These are phyloP conservation scores for Yamadazyma mexicana DNA, from an alignment of 1,139 yeast species.

Conservation along the genomic window DNA sequence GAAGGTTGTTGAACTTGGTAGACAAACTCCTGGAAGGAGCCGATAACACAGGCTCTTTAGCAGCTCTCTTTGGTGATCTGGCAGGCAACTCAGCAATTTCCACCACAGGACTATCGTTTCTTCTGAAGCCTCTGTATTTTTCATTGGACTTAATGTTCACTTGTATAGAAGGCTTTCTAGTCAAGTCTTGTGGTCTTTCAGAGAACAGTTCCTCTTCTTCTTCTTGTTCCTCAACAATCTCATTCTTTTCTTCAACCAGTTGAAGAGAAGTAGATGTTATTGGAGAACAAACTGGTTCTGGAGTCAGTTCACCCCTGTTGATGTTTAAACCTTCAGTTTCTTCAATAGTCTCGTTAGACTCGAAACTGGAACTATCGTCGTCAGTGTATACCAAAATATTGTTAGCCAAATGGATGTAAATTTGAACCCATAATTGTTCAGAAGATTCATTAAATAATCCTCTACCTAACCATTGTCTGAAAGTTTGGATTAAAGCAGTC, in stretches of 20 bases:
- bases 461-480: conserved; percentile 37
- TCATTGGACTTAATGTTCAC: conserved; percentile 21
- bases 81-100: conserved; percentile 13
- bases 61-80: conserved; percentile 17
- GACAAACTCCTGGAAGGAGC: conserved; percentile 14
- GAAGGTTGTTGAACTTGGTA: conserved; percentile 16
- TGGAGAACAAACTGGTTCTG: conserved; percentile 13
- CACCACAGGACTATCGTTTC: conserved; percentile 29
- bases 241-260: conserved; percentile 12
- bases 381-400: conserved; percentile 29
- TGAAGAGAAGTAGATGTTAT: conserved; percentile 12
- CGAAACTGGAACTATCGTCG: conserved; percentile 13
- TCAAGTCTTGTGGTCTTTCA: conserved; percentile 15
- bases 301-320: conserved; percentile 11
- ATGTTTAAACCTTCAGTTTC: conserved; percentile 20
- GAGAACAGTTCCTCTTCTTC: conserved; percentile 9
- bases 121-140: conserved; percentile 48
- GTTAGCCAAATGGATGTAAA: conserved; percentile 43
- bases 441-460: conserved; percentile 31
- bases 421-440: conserved; percentile 43
- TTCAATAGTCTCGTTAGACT: conserved; percentile 14
- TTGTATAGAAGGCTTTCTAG: conserved; percentile 16
- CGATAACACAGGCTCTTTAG: conserved; percentile 9
- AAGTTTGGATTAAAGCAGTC: conserved; percentile 37
- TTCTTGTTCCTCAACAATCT: background rate